Conservation (phyloP, 768 basidiomycete species). For the Macrocybe gigantea region DNA sequence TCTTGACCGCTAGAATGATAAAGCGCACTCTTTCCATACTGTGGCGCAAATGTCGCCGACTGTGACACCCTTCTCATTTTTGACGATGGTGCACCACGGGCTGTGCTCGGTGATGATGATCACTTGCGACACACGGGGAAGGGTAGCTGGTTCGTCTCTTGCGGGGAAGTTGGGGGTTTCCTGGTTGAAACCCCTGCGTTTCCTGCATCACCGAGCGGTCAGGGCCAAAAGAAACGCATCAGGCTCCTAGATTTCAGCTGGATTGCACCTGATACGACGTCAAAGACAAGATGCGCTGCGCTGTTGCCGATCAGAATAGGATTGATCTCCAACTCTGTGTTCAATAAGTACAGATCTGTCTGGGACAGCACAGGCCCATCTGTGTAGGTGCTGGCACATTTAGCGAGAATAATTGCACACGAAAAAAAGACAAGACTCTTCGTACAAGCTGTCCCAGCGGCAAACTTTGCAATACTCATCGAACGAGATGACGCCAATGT, state of each 20-base stretch:
- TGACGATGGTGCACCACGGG: conserved; percentile 77
- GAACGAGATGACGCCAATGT: too few species aligned
- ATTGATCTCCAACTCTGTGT: conserved; percentile 62
- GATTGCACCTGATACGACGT: conserved; percentile 54
- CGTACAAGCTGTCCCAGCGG: too few species aligned
- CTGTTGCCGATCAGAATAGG: conserved; percentile 58
- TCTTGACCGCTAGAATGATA: conserved; percentile 1
- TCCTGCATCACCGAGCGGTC: conserved; percentile 28
- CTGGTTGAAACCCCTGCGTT: conserved; percentile 56
- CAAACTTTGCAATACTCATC: too few species aligned
- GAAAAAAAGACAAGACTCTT: too few species aligned
- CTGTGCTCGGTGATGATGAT: conserved; percentile 52
- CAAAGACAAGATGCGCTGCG: conserved; percentile 59
- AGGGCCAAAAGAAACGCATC: neutral
- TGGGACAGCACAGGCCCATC: conserved; percentile 78
- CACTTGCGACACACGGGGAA: conserved; percentile 58
- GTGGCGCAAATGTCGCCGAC: conserved; percentile 66
- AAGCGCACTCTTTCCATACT: conserved; percentile 72
- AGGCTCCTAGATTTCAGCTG: neutral
- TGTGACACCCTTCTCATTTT: conserved; percentile 70
- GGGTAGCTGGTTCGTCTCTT: conserved; percentile 62
- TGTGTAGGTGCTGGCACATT: conserved; percentile 15
- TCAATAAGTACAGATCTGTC: conserved; percentile 77
- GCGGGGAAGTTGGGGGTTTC: conserved; percentile 47
- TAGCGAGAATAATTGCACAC: too few species aligned